Percentiles rank a stretch among this genome's conserved stretches.
Conservation (phyloP, 768 basidiomycete species). For the Hypsizygus marmoreus region DNA sequence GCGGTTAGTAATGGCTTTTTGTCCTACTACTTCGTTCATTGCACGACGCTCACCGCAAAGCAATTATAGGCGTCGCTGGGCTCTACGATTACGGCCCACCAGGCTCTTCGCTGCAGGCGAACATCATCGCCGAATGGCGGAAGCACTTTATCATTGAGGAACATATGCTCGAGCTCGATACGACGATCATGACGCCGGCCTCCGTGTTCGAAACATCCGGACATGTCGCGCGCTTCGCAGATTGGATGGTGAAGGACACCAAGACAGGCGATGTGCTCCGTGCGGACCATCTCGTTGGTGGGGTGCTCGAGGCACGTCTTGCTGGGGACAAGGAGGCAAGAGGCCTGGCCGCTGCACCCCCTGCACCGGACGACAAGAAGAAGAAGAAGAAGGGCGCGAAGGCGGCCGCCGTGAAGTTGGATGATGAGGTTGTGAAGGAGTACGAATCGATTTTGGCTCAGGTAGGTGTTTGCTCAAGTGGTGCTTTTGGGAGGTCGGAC, state of each 20-base stretch:
- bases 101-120: slow-evolving; percentile 93
- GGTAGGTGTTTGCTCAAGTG: slow-evolving; percentile 45
- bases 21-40: not conserved
- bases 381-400: slow-evolving; percentile 80
- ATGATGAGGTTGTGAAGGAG: slow-evolving; percentile 70
- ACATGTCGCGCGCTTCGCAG: slow-evolving; percentile 96
- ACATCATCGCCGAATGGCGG: slow-evolving; percentile 95
- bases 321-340: slow-evolving; percentile 91
- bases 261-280: slow-evolving; percentile 96
- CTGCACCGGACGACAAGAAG: slow-evolving; percentile 64
- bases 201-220: slow-evolving; percentile 96
- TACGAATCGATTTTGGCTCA: slow-evolving; percentile 88
- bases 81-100: slow-evolving; percentile 98
- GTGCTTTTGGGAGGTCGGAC: not conserved
- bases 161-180: slow-evolving; percentile 97
- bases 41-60: not conserved
- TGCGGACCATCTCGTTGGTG: slow-evolving; percentile 95
- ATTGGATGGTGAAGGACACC: slow-evolving; percentile 98
- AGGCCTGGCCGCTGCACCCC: slow-evolving; percentile 62
- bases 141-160: slow-evolving; percentile 99
- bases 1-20: slow-evolving; percentile 58
- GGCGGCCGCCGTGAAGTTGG: slow-evolving; percentile 65
- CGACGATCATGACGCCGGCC: slow-evolving; percentile 95
- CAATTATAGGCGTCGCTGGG: slow-evolving; percentile 81
- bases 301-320: slow-evolving; percentile 85